Evolutionary conservation across 1,284 basidiomycete genomes (phyloP), one percentile per base, ranked within the genome.

Genomic region (Trichosporon inkin): DNA sequence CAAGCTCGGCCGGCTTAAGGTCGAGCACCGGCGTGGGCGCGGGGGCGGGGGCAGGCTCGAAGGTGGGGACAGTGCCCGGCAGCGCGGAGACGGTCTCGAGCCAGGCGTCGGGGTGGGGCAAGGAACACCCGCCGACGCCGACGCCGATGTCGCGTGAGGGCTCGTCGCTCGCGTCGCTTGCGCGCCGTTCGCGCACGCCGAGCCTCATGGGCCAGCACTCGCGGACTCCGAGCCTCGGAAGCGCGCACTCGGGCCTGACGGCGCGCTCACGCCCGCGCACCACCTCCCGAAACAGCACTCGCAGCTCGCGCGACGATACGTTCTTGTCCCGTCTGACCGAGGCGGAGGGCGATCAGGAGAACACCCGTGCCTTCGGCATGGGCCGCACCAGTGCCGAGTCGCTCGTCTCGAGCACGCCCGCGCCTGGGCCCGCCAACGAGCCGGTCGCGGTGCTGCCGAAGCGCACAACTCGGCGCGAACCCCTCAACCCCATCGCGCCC

Each of bases 51-150:
- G 4, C 28, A 32, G 28, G 28, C 28, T 5, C 8, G 28, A 8
- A 4, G 28, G 8, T 8, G 28, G 28, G 28, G 28, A 4, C 28
- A 8, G 41, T 56, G 11, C 66, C 61, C 2, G 59, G 56, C 6
- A 60, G 57, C 0, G 57, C 60, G 2, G 47, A 53, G 10, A 60
- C 63, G 2, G 54, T 20, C 11, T 64, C 63, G 7, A 56, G 58
- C 5, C 20, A 51, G 0, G 36, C 58, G 1, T 58, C 58, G 1
- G 39, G 51, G 8, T 64, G 63, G 63, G 53, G 56, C 6, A 60
- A 58, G 34, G 60, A 65, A 36, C 58, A 65, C 39, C 66, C 66
- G 3, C 66, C 64, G 1, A 67, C 66, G 3, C 66, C 66, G 7
- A 63, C 62, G 1, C 59, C 66, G 0, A 65, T 61, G 53, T 63